phyloP scores from a whole-genome alignment of 345 rosid genomes.

The Ailanthus altissimus region DNA sequence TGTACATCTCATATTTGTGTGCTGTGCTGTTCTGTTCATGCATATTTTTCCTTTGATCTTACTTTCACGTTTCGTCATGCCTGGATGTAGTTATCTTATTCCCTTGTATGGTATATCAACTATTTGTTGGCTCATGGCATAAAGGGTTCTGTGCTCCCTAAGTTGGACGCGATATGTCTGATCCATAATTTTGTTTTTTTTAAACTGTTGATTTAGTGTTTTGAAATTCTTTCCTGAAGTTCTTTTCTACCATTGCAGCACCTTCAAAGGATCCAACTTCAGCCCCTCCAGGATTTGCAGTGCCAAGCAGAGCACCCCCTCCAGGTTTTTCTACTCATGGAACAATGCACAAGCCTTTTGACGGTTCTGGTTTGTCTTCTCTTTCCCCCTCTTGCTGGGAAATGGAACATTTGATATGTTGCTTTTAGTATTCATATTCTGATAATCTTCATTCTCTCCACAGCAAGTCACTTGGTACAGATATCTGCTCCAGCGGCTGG shows the following conservation, averaged over 20 bases:
- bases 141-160: background rate
- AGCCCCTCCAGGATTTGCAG: slow-evolving; percentile 59
- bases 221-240: background rate
- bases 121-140: too few species aligned
- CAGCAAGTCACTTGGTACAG: slow-evolving; percentile 40
- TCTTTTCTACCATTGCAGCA: slow-evolving; percentile 13
- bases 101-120: too few species aligned
- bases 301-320: slow-evolving; percentile 54
- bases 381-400: background rate
- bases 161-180: background rate
- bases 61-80: too few species aligned
- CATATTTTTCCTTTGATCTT: too few species aligned
- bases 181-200: background rate
- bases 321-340: slow-evolving; percentile 56
- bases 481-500: slow-evolving; percentile 29
- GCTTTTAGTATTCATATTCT: slow-evolving; percentile 3
- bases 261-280: slow-evolving; percentile 49
- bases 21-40: background rate
- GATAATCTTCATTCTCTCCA: slow-evolving; percentile 14
- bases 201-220: background rate
- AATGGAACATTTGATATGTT: background rate
- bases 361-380: slow-evolving; percentile 38
- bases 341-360: slow-evolving; percentile 40
- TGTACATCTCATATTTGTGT: background rate
- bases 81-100: too few species aligned